These are phyloP conservation scores for Capsicum chinense DNA, from an alignment of 257 asterid genomes.

Conservation along the genomic window DNA sequence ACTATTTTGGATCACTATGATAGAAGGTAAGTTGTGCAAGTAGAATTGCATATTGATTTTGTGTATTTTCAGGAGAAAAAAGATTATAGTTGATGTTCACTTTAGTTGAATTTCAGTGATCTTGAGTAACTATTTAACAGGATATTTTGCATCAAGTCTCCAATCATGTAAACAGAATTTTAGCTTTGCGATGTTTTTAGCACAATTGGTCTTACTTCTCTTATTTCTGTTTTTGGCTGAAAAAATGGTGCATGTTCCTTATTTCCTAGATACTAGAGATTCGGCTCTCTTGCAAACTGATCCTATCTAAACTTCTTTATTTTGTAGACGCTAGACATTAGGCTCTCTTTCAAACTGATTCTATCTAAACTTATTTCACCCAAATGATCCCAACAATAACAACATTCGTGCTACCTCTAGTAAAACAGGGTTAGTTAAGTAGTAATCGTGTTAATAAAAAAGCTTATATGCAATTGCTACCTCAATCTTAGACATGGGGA, in stretches of 20 bases:
- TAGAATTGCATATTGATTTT: not conserved
- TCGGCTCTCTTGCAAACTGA: not conserved
- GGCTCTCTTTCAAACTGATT: too few relatives aligned
- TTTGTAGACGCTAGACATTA: too few relatives aligned
- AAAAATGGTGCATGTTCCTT: not conserved
- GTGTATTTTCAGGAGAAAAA: not conserved
- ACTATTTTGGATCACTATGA: not conserved
- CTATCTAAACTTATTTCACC: too few relatives aligned
- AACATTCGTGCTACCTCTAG: not conserved
- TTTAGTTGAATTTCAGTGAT: not conserved
- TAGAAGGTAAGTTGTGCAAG: not conserved
- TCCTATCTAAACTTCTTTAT: too few relatives aligned
- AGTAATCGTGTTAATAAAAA: too few relatives aligned
- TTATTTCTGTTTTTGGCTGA: not conserved
- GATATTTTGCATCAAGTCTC: too few relatives aligned
- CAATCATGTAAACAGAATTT: too few relatives aligned
- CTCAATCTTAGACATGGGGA: too few relatives aligned
- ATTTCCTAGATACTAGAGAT: constrained; percentile 27
- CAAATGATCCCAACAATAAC: not conserved
- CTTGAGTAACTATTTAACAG: not conserved
- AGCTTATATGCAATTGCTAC: too few relatives aligned
- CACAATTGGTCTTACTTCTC: not conserved
- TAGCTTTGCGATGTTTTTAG: not conserved
- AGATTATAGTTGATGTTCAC: not conserved
- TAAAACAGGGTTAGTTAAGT: too few relatives aligned